Conservation (phyloP, 1,139 yeast species). For the Wickerhamiella pararugosa region DNA sequence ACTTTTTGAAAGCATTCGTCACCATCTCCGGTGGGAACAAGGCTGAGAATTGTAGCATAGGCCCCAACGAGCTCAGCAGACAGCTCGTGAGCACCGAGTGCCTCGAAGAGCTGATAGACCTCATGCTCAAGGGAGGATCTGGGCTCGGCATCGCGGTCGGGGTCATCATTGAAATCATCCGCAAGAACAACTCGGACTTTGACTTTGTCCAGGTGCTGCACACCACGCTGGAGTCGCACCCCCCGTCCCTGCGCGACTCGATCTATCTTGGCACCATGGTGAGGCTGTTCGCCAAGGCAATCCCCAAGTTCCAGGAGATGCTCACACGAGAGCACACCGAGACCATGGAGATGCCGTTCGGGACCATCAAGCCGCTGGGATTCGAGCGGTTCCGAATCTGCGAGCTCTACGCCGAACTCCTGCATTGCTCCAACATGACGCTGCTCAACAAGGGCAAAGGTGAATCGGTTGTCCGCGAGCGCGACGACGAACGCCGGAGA, state of each 20-base stretch:
- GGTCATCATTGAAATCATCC: conserved; percentile 81
- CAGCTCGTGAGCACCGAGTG: conserved; percentile 70
- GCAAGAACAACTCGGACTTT: conserved; percentile 92
- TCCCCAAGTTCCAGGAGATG: conserved; percentile 52
- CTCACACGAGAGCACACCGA: conserved; percentile 27
- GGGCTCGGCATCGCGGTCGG: conserved; percentile 94
- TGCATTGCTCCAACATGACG: conserved; percentile 96
- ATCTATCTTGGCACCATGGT: conserved; percentile 83
- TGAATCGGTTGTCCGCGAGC: conserved; percentile 55
- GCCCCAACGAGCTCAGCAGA: conserved; percentile 89
- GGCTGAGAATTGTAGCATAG: conserved; percentile 69
- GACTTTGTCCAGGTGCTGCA: conserved; percentile 80
- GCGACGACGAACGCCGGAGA: conserved; percentile 53
- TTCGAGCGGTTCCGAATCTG: conserved; percentile 91
- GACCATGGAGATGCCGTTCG: conserved; percentile 53
- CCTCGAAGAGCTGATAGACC: conserved; percentile 47
- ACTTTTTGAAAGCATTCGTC: conserved; percentile 81
- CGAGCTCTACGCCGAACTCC: conserved; percentile 82
- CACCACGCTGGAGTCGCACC: conserved; percentile 79
- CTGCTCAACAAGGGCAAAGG: conserved; percentile 76
- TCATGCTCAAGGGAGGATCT: conserved; percentile 84
- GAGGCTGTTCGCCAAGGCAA: conserved; percentile 59
- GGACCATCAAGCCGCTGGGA: conserved; percentile 74
- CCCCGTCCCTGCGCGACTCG: conserved; percentile 91
- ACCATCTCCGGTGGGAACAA: conserved; percentile 92